Base-by-base conservation (phyloP, 805 yeast genomes). In the Hagleromyces aurorensis region DNA sequence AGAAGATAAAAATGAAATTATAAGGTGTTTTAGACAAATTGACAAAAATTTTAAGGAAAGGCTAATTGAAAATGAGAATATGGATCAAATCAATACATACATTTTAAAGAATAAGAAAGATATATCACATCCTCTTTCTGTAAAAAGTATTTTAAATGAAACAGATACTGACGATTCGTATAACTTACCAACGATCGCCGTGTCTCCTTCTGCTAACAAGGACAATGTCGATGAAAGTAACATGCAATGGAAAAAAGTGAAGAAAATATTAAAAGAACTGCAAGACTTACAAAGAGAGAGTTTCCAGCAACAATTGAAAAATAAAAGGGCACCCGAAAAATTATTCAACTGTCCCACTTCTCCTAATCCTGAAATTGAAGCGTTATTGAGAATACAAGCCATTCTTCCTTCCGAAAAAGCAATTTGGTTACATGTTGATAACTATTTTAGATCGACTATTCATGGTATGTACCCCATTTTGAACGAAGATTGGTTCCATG, bases 381-480 rank as follows among this genome's bases (percentile, higher is more conserved):
- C 54, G 1, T 36, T 59, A 3, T 27, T 34, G 8, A 43, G 46
- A 16, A 61, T 71, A 4, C 52, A 59, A 25, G 43, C 50, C 7
- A 55, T 59, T 4, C 41, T 72, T 17, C 78, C 78, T 0, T 51
- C 52, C 10, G 58, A 48, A 16, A 63, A 58, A 26, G 64, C 61
- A 0, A 44, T 69, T 4, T 69, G 75, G 74, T 44, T 64, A 26
- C 52, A 64, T 5, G 32, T 70, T 9, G 60, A 62, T 12, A 51
- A 70, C 10, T 72, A 52, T 38, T 72, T 72, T 44, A 46, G 36
- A 5, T 59, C 54, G 29, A 52, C 45, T 3, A 30, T 68, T 7
- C 69, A 70, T 43, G 70, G 73, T 4, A 62, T 66, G 26, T 44
- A 60, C 42, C 76, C 77, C 3, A 65, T 58, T 29, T 19, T 72